Base-by-base conservation (phyloP, 371 early-diverging fungal species). In the Syncephalastrum monosporum region DNA sequence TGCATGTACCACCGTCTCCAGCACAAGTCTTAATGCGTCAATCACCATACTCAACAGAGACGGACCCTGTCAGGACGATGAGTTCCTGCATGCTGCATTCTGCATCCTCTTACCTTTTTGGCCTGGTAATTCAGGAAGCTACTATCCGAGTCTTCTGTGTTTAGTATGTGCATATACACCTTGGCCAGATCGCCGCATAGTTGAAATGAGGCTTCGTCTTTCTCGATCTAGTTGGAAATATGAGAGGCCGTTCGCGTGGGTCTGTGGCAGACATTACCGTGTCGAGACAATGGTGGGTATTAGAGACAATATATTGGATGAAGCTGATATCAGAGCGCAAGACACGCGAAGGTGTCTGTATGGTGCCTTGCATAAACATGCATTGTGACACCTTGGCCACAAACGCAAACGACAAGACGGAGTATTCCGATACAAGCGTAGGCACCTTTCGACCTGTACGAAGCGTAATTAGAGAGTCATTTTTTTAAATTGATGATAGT, bases 251-350 rank as follows among this genome's bases (percentile, higher is more conserved):
- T 14, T 21, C 0, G 17, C 53, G 10, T n/a, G 0, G 3, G 41
- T 17, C 12, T 12, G 5, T 15, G 1, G 4, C 21, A 21, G 42
- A 8, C 4, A 53, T 33, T 48, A 63, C 63, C 50, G 16, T 55
- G 42, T 54, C 48, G 15, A 63, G 51, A 17, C 64, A 62, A 15
- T 60, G 54, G 15, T 63, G 64, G 0, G 72, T 65, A 43, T 50
- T 64, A 16, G 68, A 42, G 1, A 76, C 65, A 23, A 79, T 53
- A 56, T 74, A 77, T n/a, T 79, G 71, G 3, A 75, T 66, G 61
- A 77, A 76, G 16, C 67, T 72, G n/a, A 76, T 55, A 57, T 82
- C 69, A 0, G 65, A 52, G 7, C 74, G 59, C 17, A 81, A 54
- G 1, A 51, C 50, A 2, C 50, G 53, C 14, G 54, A 50, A 27